A percentile compares a stretch with the other conserved stretches of the same genome.
These are phyloP conservation scores for Ophiostoma ulmi DNA, from an alignment of 2,329 filamentous ascomycete species.

Conservation along the genomic window DNA sequence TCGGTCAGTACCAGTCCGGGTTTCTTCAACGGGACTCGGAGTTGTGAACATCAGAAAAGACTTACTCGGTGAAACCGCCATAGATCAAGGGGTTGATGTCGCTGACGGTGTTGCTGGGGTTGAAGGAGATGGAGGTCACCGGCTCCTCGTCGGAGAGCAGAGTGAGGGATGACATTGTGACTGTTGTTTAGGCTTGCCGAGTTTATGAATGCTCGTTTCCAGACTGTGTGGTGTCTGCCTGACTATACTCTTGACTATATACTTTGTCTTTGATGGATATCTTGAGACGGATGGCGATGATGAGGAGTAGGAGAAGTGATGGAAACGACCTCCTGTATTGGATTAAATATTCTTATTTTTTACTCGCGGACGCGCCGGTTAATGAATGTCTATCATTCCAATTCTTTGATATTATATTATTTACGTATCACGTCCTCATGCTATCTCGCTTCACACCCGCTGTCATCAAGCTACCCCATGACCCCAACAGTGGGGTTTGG, in stretches of 20 bases:
- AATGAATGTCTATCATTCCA: background rate
- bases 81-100: slow-evolving; percentile 78
- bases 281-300: background rate
- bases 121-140: slow-evolving; percentile 4
- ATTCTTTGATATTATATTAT: background rate
- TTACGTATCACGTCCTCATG: background rate
- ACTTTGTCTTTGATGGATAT: background rate
- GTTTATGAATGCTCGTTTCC: background rate
- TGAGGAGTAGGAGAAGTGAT: background rate
- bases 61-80: slow-evolving; percentile 71
- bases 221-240: background rate
- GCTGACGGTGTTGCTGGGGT: slow-evolving; percentile 11
- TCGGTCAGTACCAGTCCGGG: background rate
- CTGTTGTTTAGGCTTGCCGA: background rate
- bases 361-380: background rate
- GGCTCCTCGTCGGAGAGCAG: slow-evolving; percentile 10
- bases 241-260: background rate
- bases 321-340: background rate
- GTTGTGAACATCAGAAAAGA: background rate
- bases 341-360: background rate
- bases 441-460: background rate
- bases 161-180: background rate
- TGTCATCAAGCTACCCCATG: background rate
- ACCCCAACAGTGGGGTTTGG: slow-evolving; percentile 1
- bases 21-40: too few species aligned